Conservation (phyloP, 2,329 filamentous ascomycete genomes). For the Ascomycota sp. region DNA sequence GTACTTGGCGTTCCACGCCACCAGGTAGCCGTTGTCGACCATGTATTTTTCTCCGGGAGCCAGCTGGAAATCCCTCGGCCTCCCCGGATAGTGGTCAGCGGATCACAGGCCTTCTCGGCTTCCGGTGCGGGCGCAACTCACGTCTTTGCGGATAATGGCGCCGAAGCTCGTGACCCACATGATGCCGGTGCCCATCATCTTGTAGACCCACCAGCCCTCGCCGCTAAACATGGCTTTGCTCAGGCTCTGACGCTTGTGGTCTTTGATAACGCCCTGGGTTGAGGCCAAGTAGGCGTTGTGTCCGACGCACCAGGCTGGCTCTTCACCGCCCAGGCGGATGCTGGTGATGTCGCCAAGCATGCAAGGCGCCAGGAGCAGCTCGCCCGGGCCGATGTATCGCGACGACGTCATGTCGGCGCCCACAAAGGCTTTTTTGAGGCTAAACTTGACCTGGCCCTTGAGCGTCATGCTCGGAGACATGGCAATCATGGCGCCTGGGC, state of each 20-base stretch:
- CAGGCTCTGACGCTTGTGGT: slow-evolving; percentile 70
- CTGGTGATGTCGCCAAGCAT: slow-evolving; percentile 72
- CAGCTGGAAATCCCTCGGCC: too few relatives aligned
- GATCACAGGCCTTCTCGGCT: not conserved
- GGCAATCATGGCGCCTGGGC: slow-evolving; percentile 67
- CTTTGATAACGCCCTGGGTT: slow-evolving; percentile 73
- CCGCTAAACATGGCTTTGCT: slow-evolving; percentile 87
- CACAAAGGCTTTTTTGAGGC: slow-evolving; percentile 73
- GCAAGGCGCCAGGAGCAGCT: slow-evolving; percentile 64
- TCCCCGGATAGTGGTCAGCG: not conserved
- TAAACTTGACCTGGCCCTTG: slow-evolving; percentile 67
- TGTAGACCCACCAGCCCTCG: slow-evolving; percentile 81
- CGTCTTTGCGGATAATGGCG: slow-evolving; percentile 85
- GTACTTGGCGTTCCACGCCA: slow-evolving; percentile 95
- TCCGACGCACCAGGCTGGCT: slow-evolving; percentile 70
- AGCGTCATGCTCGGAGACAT: slow-evolving; percentile 82
- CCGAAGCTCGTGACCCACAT: slow-evolving; percentile 87
- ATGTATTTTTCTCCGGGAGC: slow-evolving; percentile 66
- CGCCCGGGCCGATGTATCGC: slow-evolving; percentile 73
- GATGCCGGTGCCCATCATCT: slow-evolving; percentile 60
- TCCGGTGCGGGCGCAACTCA: slow-evolving; percentile 22
- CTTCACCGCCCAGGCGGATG: slow-evolving; percentile 49
- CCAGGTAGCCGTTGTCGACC: slow-evolving; percentile 79
- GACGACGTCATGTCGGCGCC: slow-evolving; percentile 64
- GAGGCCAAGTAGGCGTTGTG: slow-evolving; percentile 71